Percentiles rank a stretch among this genome's conserved stretches.
phyloP scores from a whole-genome alignment of 768 basidiomycete genomes.

The Tricholoma bakamatsutake region DNA sequence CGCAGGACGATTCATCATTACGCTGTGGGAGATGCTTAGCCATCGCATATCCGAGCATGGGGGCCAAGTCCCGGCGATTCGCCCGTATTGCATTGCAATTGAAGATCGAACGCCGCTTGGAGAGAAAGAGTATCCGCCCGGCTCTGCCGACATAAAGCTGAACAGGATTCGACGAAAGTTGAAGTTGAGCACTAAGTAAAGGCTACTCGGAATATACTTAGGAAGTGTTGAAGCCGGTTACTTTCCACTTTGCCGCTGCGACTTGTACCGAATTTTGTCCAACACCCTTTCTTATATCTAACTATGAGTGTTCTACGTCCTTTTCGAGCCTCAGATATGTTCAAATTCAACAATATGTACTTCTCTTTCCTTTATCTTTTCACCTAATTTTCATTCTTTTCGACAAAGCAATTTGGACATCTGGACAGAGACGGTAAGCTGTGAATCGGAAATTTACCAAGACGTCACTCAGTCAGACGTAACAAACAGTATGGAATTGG shows the following conservation, averaged over 20 bases:
- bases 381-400: constrained; percentile 6
- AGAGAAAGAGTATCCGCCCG: too few relatives aligned
- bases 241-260: neutral
- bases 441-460: neutral
- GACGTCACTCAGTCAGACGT: neutral
- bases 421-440: constrained; percentile 92
- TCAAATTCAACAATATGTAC: constrained; percentile 90
- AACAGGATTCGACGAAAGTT: too few relatives aligned
- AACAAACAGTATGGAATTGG: constrained; percentile 74
- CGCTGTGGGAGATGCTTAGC: too few relatives aligned
- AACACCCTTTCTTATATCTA: neutral
- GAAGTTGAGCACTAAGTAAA: too few relatives aligned
- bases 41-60: too few relatives aligned
- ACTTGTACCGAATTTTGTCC: neutral
- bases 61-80: too few relatives aligned
- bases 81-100: too few relatives aligned
- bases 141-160: too few relatives aligned
- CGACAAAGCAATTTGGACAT: constrained; percentile 78
- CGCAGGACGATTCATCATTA: too few relatives aligned
- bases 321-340: constrained; percentile 85
- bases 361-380: constrained; percentile 14
- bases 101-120: too few relatives aligned
- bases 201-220: too few relatives aligned
- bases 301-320: constrained; percentile 85
- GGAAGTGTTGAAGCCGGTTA: neutral